A percentile compares a stretch with the other conserved stretches of the same genome.
phyloP scores from a whole-genome alignment of 257 asterid genomes.

The Echium plantagineum region DNA sequence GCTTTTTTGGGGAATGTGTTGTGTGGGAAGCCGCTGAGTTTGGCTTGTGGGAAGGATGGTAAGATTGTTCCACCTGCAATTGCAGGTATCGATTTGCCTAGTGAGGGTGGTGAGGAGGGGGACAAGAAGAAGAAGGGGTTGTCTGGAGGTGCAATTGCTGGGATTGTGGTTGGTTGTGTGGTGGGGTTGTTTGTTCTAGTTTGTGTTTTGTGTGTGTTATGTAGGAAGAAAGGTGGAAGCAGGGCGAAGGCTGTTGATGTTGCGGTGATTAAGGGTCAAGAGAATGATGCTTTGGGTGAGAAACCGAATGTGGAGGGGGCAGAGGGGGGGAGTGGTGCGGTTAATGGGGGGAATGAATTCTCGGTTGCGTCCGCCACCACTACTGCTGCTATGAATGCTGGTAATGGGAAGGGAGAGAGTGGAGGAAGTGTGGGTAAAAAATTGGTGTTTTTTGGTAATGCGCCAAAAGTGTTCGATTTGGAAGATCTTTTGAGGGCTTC shows the following conservation, averaged over 20 bases:
- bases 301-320: slow-evolving; percentile 20
- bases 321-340: slow-evolving; percentile 15
- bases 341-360: slow-evolving; percentile 11
- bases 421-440: slow-evolving; percentile 15
- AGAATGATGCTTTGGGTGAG: slow-evolving; percentile 11
- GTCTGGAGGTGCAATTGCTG: slow-evolving; percentile 15
- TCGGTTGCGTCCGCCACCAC: slow-evolving; percentile 18
- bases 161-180: slow-evolving; percentile 15
- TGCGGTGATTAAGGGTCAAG: slow-evolving; percentile 7
- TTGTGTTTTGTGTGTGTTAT: slow-evolving; percentile 7
- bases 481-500: slow-evolving; percentile 37
- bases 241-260: slow-evolving; percentile 13
- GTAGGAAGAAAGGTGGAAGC: slow-evolving; percentile 11
- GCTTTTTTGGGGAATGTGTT: slow-evolving; percentile 56
- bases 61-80: neutral
- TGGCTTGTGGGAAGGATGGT: slow-evolving; percentile 20
- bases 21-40: slow-evolving; percentile 68
- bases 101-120: neutral
- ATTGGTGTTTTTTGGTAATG: slow-evolving; percentile 21
- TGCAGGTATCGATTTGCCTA: neutral
- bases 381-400: slow-evolving; percentile 13
- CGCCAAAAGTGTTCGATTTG: slow-evolving; percentile 23
- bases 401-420: slow-evolving; percentile 17
- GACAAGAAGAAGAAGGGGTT: slow-evolving; percentile 4
- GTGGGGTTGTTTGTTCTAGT: slow-evolving; percentile 10